Evolutionary conservation across 2,329 filamentous ascomycete genomes (phyloP).

Genomic region (Fusarium sp.): DNA sequence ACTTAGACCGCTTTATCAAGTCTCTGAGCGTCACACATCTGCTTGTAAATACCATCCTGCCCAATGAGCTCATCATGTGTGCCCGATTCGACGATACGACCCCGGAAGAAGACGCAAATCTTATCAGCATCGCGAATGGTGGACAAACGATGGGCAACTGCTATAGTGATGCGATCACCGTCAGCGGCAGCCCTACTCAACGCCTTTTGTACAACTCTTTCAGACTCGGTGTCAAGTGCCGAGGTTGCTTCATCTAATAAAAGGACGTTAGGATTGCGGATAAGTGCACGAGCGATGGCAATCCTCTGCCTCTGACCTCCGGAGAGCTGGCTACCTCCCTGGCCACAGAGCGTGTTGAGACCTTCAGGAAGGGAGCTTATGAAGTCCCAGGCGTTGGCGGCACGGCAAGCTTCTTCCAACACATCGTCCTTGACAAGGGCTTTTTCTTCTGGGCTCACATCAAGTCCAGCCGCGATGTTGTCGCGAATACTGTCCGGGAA

Average conservation of each 20-base stretch:
- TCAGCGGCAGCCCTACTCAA: conserved; percentile 77
- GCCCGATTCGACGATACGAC: conserved; percentile 66
- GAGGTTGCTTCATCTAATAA: conserved; percentile 40
- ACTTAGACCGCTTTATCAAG: conserved; percentile 37
- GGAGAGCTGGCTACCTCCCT: conserved; percentile 71
- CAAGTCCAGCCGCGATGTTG: conserved; percentile 68
- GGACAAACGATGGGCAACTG: conserved; percentile 88
- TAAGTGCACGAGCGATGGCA: conserved; percentile 73
- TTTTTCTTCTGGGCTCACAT: not conserved
- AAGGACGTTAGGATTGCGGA: conserved; percentile 34
- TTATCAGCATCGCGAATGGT: conserved; percentile 81
- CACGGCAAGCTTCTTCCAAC: conserved; percentile 53
- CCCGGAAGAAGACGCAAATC: conserved; percentile 70
- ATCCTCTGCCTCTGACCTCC: conserved; percentile 76
- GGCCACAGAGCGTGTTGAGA: conserved; percentile 69
- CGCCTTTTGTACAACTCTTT: conserved; percentile 74
- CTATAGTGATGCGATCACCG: conserved; percentile 59
- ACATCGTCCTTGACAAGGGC: conserved; percentile 50
- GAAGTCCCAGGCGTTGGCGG: conserved; percentile 63
- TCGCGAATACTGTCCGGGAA: conserved; percentile 86
- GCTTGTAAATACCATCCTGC: conserved; percentile 57
- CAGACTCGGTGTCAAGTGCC: conserved; percentile 41
- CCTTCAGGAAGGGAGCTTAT: conserved; percentile 52
- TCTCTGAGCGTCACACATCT: conserved; percentile 59
- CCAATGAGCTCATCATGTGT: conserved; percentile 65